Evolutionary conservation across 2,329 filamentous ascomycete species (phyloP).

Genomic region (Akanthomyces muscarius): DNA sequence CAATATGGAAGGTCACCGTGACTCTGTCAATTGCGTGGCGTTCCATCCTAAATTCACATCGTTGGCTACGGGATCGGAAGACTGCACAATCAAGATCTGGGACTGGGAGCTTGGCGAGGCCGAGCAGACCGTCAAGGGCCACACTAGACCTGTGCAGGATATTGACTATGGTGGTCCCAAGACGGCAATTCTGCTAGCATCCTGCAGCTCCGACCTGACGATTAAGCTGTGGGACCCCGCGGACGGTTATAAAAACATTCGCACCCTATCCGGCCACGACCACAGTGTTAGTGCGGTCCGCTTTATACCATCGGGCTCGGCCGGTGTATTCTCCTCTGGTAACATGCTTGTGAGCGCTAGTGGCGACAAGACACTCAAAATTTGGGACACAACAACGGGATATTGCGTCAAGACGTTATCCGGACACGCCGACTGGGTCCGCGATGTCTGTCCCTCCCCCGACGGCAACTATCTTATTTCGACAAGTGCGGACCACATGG

Average conservation of each 20-base stretch:
- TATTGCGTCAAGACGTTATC: slow-evolving; percentile 88
- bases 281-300: slow-evolving; percentile 86
- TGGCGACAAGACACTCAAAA: slow-evolving; percentile 75
- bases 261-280: slow-evolving; percentile 85
- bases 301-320: slow-evolving; percentile 80
- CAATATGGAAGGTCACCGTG: slow-evolving; percentile 76
- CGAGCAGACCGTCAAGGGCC: slow-evolving; percentile 85
- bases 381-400: slow-evolving; percentile 92
- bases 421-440: slow-evolving; percentile 87
- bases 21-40: slow-evolving; percentile 79
- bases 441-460: slow-evolving; percentile 75
- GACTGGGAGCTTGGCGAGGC: slow-evolving; percentile 93
- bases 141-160: slow-evolving; percentile 83
- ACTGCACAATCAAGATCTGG: slow-evolving; percentile 95
- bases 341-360: slow-evolving; percentile 85
- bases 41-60: slow-evolving; percentile 92
- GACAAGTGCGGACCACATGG: slow-evolving; percentile 76
- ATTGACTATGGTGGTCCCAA: slow-evolving; percentile 86
- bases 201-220: slow-evolving; percentile 82
- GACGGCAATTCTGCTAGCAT: slow-evolving; percentile 60
- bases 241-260: slow-evolving; percentile 92
- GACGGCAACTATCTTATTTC: slow-evolving; percentile 83
- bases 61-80: slow-evolving; percentile 84
- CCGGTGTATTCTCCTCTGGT: slow-evolving; percentile 71
- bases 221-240: slow-evolving; percentile 94